These are phyloP conservation scores for Ceratobasidium sp. DNA, from an alignment of 1,284 basidiomycete genomes.

Conservation along the genomic window DNA sequence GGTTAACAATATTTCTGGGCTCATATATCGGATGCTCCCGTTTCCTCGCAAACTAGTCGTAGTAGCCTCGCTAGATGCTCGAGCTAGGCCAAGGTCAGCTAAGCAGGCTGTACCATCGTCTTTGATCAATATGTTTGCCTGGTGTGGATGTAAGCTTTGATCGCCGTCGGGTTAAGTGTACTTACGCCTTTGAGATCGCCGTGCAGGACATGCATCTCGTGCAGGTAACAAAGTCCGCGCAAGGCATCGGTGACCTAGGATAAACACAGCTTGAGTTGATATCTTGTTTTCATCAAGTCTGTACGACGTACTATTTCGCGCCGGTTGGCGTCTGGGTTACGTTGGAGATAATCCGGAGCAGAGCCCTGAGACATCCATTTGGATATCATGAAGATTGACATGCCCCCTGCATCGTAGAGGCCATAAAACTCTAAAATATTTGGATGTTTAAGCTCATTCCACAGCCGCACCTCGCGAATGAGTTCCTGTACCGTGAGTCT, in stretches of 20 bases:
- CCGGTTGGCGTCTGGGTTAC: constrained; percentile 30
- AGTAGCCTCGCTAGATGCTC: constrained; percentile 19
- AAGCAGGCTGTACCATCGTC: constrained; percentile 33
- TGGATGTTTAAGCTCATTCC: constrained; percentile 30
- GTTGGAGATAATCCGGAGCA: constrained; percentile 33
- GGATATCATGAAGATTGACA: constrained; percentile 35
- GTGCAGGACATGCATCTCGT: constrained; percentile 23
- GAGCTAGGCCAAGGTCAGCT: constrained; percentile 33
- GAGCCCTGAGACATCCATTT: constrained; percentile 36
- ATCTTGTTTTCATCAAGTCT: too few relatives aligned
- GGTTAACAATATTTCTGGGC: constrained; percentile 33
- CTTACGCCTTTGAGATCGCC: constrained; percentile 37
- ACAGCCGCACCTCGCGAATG: constrained; percentile 36
- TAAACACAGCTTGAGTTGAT: background rate
- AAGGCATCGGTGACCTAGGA: constrained; percentile 24
- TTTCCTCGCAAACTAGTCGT: constrained; percentile 25
- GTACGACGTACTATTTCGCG: constrained; percentile 5
- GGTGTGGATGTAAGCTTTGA: background rate
- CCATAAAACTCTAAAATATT: constrained; percentile 36
- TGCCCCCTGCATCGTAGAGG: constrained; percentile 21
- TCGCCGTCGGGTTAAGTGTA: background rate
- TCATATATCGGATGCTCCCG: constrained; percentile 39
- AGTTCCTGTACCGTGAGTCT: background rate
- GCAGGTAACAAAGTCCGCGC: constrained; percentile 33
- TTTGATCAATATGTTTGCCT: constrained; percentile 38